Percentiles rank a stretch among this genome's conserved stretches.
Evolutionary conservation across 768 basidiomycete genomes (phyloP).

Genomic region (Pisolithus microcarpus): DNA sequence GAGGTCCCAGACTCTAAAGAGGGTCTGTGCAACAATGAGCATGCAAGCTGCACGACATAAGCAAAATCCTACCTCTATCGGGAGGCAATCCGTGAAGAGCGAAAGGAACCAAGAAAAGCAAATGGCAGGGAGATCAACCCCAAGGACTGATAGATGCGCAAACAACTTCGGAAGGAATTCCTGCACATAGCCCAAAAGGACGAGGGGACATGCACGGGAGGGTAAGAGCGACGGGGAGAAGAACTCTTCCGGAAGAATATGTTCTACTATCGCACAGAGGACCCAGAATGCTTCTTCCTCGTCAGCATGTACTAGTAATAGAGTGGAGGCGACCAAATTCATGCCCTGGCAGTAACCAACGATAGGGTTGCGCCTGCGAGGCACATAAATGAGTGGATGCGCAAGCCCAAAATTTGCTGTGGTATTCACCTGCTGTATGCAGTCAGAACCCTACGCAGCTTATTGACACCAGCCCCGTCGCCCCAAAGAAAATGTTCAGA

Average conservation of each 20-base stretch:
- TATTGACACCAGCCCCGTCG: conserved; percentile 89
- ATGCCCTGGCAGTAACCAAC: conserved; percentile 96
- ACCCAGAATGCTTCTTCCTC: conserved; percentile 99
- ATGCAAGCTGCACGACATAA: background rate
- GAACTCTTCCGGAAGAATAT: conserved; percentile 85
- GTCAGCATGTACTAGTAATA: conserved; percentile 86
- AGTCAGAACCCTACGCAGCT: conserved; percentile 80
- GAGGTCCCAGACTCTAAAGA: conserved; percentile 95
- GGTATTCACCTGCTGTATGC: conserved; percentile 82
- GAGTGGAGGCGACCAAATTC: conserved; percentile 92
- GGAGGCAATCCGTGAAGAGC: conserved; percentile 91
- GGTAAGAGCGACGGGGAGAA: conserved; percentile 89
- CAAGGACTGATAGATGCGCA: conserved; percentile 67
- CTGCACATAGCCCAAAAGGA: conserved; percentile 81
- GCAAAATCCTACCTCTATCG: conserved; percentile 66
- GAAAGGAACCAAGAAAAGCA: conserved; percentile 99
- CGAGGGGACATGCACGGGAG: conserved; percentile 89
- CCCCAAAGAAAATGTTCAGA: conserved; percentile 96
- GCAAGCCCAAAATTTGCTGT: background rate
- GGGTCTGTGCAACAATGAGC: conserved; percentile 46
- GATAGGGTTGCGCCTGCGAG: conserved; percentile 70
- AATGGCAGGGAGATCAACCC: conserved; percentile 87
- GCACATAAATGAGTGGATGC: background rate
- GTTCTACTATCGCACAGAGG: conserved; percentile 81
- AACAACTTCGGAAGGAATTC: conserved; percentile 71